Base-by-base conservation (phyloP, 495 filamentous ascomycete genomes). In the Corynascus novoguineensis region DNA sequence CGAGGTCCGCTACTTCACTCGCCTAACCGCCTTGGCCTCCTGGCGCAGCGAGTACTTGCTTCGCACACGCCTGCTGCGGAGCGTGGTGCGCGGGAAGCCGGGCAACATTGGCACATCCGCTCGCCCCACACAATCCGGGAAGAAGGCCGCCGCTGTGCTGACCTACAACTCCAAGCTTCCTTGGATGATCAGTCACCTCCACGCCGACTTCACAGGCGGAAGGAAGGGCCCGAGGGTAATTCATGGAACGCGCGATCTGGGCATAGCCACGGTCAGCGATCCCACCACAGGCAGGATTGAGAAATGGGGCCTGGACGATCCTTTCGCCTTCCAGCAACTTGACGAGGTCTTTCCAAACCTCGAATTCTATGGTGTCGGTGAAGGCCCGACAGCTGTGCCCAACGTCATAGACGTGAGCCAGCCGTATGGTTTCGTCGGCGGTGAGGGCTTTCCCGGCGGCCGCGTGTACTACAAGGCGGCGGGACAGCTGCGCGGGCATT, bases 31-130 rank as follows among this genome's bases (percentile, higher is more conserved):
- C 12, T 73, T 88, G 41, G 86, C 88, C 19, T 91, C 91, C 1
- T 97, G 92, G 92, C 82, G 90, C 29, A 95, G 88, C 68, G 92
- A 97, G 66, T 97, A 96, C 65, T 86, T 96, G 38, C 68, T 93
- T 28, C 79, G 92, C 24, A 97, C 90, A n/a, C 82, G 86, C 42
- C 76, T 96, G 56, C 76, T 97, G 38, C 81, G 89, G 37, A 92
- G 88, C 47, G 75, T 97, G 51, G 78, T 75, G 31, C 81, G 89
- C 50, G 92, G 90, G 35, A 72, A 95, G 17, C 78, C 83, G 1
- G 77, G 74, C 15, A 65, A 71, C 38, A 70, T 61, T 49, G 73
- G 70, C 12, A 51, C 69, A 15, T 60, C 73, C 9, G 19, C 58
- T 7, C 71, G 73, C 22, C 54, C 65, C 12, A 71, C 85, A 83